Percentiles rank a stretch among this genome's conserved stretches.
Conservation (phyloP, 192 early-diverging fungal genomes). For the Linnemannia exigua region DNA sequence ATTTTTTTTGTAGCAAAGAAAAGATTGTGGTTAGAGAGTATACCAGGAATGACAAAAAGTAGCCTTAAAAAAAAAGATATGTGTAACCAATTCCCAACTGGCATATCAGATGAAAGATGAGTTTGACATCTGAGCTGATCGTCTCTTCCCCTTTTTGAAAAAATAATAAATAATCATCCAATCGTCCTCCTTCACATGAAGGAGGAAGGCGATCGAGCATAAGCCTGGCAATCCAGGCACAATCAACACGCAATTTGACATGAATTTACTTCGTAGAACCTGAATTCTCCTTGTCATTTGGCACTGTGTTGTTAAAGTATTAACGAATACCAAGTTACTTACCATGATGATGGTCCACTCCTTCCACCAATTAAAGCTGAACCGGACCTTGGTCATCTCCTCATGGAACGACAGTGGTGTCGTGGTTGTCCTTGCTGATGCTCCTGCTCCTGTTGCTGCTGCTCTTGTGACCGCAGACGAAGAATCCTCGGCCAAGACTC, state of each 20-base stretch:
- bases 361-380: slow-evolving; percentile 55
- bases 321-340: background rate
- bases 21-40: background rate
- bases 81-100: background rate
- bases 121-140: background rate
- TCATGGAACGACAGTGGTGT: slow-evolving; percentile 42
- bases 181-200: background rate
- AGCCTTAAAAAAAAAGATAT: no score
- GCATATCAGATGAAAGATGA: background rate
- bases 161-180: background rate
- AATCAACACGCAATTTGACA: background rate
- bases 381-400: slow-evolving; percentile 51
- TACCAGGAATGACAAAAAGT: background rate
- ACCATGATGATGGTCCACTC: slow-evolving; percentile 54
- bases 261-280: background rate
- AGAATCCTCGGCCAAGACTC: slow-evolving; percentile 18
- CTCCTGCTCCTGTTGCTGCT: background rate
- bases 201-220: background rate
- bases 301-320: background rate
- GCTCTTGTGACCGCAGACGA: background rate
- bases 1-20: background rate
- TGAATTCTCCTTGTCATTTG: background rate
- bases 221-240: background rate
- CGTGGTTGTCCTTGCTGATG: slow-evolving; percentile 1
- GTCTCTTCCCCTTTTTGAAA: background rate